Percentiles rank a stretch among this genome's conserved stretches.
phyloP scores from a whole-genome alignment of 805 yeast genomes.

The Suhomyces sp. region DNA sequence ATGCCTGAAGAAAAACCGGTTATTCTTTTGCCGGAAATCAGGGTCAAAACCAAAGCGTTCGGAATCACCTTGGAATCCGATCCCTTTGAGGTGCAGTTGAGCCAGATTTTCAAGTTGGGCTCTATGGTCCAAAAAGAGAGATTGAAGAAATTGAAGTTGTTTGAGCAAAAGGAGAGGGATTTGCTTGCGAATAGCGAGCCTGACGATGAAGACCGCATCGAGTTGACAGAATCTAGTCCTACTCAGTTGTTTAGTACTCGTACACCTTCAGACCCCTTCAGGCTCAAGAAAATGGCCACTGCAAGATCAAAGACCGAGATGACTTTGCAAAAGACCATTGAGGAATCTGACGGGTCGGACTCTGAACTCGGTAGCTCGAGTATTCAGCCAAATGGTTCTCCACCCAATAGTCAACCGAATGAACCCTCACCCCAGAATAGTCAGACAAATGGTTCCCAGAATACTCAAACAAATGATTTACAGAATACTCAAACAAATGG shows the following conservation, averaged over 20 bases:
- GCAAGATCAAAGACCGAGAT: background rate
- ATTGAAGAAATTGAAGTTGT: conserved; percentile 43
- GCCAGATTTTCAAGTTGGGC: conserved; percentile 65
- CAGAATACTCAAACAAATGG: background rate
- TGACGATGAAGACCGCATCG: conserved; percentile 9
- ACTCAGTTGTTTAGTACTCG: background rate
- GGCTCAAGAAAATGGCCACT: background rate
- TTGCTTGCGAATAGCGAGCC: conserved; percentile 14
- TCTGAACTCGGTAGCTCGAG: background rate
- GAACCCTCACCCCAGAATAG: background rate
- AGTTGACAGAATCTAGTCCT: conserved; percentile 1
- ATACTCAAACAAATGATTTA: too few relatives aligned
- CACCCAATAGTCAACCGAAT: background rate
- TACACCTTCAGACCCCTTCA: background rate
- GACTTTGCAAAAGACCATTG: background rate
- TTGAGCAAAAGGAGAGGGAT: conserved; percentile 28
- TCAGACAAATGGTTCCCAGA: background rate
- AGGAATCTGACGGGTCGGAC: background rate
- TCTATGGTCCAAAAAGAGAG: conserved; percentile 61
- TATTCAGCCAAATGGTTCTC: background rate
- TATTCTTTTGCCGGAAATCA: conserved; percentile 52
- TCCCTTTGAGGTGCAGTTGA: conserved; percentile 78
- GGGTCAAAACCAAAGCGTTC: conserved; percentile 53
- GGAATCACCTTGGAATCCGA: conserved; percentile 78
- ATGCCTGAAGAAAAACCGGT: conserved; percentile 38